phyloP scores from a whole-genome alignment of 208 protist genomes.

The Wallacemonas rigidus region DNA sequence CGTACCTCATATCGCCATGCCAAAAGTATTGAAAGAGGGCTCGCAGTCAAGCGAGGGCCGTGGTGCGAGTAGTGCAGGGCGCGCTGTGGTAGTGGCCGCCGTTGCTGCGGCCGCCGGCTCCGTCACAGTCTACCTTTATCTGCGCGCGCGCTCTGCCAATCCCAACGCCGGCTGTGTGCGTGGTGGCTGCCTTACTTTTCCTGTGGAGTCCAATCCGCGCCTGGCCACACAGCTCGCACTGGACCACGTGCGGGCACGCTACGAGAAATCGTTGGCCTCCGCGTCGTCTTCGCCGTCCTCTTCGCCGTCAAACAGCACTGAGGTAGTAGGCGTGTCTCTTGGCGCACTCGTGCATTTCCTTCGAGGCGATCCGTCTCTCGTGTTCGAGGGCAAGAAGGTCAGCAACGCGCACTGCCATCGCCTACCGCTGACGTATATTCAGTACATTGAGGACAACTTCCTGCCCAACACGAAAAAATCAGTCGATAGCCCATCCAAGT shows the following conservation, averaged over 20 bases:
- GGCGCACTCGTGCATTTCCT: conserved; percentile 61
- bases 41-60: not conserved
- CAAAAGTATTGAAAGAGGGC: not conserved
- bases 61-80: not conserved
- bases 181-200: conserved; percentile 25
- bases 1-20: no score
- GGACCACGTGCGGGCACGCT: conserved; percentile 32
- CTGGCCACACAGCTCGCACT: conserved; percentile 45
- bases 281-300: no score
- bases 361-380: conserved; percentile 37
- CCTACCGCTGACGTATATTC: conserved; percentile 34
- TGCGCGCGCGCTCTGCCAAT: conserved; percentile 1
- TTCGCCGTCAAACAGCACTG: not conserved
- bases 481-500: not conserved
- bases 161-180: conserved; percentile 12
- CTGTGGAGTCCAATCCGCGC: conserved; percentile 29
- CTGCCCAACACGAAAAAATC: conserved; percentile 27
- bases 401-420: conserved; percentile 44
- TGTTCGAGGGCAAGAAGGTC: conserved; percentile 26
- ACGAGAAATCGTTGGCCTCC: conserved; percentile 16
- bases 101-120: conserved; percentile 19
- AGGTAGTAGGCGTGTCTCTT: conserved; percentile 19
- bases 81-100: not conserved
- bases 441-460: conserved; percentile 54
- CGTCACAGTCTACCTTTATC: not conserved